Conservation (phyloP, 139 green algal species). For the Chlamydomonas asymmetrica region DNA sequence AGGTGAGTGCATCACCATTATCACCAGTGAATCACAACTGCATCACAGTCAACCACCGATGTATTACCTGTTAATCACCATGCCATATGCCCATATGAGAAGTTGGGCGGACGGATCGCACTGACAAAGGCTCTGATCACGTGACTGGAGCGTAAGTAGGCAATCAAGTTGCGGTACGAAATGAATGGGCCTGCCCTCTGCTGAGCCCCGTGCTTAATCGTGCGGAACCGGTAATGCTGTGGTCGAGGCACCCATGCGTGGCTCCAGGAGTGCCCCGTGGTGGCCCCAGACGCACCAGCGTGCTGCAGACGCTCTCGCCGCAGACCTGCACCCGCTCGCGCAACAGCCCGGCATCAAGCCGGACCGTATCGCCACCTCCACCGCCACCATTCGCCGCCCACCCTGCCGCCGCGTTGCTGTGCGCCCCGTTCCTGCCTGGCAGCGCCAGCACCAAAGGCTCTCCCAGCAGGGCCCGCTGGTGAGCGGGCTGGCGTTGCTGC, state of each 20-base stretch:
- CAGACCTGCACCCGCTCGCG: slow-evolving; percentile 47
- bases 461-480: neutral
- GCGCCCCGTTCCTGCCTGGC: neutral
- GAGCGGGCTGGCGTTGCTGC: neutral
- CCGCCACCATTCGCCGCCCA: neutral
- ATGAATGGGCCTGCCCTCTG: no score
- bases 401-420: neutral
- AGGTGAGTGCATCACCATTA: no score
- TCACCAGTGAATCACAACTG: no score
- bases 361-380: neutral
- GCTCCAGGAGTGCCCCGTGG: neutral
- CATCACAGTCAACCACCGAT: no score
- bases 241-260: neutral
- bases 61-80: no score
- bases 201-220: no score
- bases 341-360: slow-evolving; percentile 4
- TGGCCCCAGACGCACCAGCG: slow-evolving; percentile 15
- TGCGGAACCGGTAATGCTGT: no score
- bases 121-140: no score
- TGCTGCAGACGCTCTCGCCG: slow-evolving; percentile 47
- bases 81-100: no score
- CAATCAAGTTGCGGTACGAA: no score
- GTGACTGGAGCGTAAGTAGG: no score
- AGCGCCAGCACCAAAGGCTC: slow-evolving; percentile 14
- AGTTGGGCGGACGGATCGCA: no score